These are phyloP conservation scores for Cyclotella choctawhatcheeana DNA, from an alignment of 108 stramenopile genomes.

Conservation along the genomic window DNA sequence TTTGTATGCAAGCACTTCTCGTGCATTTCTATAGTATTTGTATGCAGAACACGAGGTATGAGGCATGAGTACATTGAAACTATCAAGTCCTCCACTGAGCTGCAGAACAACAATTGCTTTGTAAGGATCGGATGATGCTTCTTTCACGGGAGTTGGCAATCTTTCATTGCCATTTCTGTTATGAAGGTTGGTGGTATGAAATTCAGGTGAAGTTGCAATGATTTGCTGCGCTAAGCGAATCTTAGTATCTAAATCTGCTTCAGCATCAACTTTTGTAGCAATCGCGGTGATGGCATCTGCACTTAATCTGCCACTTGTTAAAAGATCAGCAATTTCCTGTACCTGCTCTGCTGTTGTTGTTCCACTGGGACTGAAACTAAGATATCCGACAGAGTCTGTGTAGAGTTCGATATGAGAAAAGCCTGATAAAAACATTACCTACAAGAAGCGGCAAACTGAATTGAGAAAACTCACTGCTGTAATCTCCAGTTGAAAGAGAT, in stretches of 20 bases:
- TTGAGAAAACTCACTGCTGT: no score
- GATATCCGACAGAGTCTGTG: conserved; percentile 16
- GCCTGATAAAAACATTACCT: conserved; percentile 20
- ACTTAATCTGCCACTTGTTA: conserved; percentile 60
- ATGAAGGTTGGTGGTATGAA: conserved; percentile 19
- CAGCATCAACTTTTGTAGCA: conserved; percentile 15
- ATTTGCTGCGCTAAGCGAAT: conserved; percentile 22
- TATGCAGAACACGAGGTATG: conserved; percentile 22
- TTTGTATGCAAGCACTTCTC: neutral
- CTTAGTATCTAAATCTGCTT: conserved; percentile 9
- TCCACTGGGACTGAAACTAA: conserved; percentile 6
- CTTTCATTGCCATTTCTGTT: conserved; percentile 3
- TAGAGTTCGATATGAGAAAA: neutral
- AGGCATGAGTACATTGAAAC: conserved; percentile 48
- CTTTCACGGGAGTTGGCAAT: neutral
- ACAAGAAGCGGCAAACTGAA: conserved; percentile 12
- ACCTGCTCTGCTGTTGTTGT: conserved; percentile 12
- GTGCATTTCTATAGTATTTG: conserved; percentile 13
- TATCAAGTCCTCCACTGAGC: conserved; percentile 50
- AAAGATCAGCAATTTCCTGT: conserved; percentile 53
- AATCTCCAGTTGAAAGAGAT: conserved; percentile 19
- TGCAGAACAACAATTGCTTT: conserved; percentile 51
- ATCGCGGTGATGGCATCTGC: conserved; percentile 2
- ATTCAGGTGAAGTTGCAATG: conserved; percentile 19
- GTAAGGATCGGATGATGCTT: conserved; percentile 22